These are phyloP conservation scores for Suillus plorans DNA, from an alignment of 768 basidiomycete species.

Conservation along the genomic window DNA sequence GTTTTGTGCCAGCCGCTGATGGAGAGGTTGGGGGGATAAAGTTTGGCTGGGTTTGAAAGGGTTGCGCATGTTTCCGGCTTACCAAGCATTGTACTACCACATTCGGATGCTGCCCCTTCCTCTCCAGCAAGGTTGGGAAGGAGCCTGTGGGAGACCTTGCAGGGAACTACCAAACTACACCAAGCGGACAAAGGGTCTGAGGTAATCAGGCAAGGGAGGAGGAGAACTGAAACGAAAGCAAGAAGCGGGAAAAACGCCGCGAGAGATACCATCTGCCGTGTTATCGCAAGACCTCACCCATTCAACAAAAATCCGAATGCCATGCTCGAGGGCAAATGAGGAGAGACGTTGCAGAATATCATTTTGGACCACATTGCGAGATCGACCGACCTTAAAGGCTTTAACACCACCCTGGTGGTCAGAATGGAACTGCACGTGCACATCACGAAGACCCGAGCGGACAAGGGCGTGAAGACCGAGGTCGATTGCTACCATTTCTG, in stretches of 20 bases:
- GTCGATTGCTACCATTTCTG: constrained; percentile 45
- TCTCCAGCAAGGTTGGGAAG: no score
- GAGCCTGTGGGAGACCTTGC: neutral
- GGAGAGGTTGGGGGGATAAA: no score
- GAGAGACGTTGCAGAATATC: constrained; percentile 4
- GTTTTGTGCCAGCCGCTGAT: no score
- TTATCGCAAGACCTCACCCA: constrained; percentile 26
- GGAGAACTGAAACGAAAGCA: constrained; percentile 12
- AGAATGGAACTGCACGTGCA: constrained; percentile 33
- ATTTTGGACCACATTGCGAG: constrained; percentile 2
- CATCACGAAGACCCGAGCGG: constrained; percentile 17
- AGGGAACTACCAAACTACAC: neutral
- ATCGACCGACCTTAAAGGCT: neutral
- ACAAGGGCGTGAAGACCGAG: constrained; percentile 36
- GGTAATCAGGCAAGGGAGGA: constrained; percentile 8
- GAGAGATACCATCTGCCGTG: constrained; percentile 38
- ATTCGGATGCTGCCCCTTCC: no score
- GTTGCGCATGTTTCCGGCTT: no score
- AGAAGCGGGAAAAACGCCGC: constrained; percentile 26
- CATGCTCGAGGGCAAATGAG: neutral
- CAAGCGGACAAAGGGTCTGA: neutral
- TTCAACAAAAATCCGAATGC: neutral
- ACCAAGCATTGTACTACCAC: no score
- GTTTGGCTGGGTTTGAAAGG: no score
- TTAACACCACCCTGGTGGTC: constrained; percentile 43